Evolutionary conservation across 2,329 filamentous ascomycete genomes (phyloP).

Genomic region (Metarhizium rileyi): DNA sequence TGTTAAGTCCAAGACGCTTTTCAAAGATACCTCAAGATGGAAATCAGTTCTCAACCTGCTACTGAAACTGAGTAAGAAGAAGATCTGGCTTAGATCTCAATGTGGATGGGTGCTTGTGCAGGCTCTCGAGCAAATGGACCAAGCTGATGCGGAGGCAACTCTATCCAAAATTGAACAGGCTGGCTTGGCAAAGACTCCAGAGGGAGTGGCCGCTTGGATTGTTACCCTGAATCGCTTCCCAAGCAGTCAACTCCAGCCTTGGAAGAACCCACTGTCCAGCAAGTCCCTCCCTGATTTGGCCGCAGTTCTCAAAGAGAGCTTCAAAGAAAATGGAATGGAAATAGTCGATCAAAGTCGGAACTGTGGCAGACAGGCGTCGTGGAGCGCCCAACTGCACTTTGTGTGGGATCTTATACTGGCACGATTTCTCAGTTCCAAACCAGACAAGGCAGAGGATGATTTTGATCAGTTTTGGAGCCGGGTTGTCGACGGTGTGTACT

Average conservation of each 20-base stretch:
- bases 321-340: conserved; percentile 41
- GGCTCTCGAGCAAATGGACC: conserved; percentile 52
- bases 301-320: conserved; percentile 69
- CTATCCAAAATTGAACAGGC: conserved; percentile 52
- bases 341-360: conserved; percentile 27
- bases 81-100: conserved; percentile 82
- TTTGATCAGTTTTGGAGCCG: conserved; percentile 79
- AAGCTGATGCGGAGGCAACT: conserved; percentile 49
- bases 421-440: conserved; percentile 33
- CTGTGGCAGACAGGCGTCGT: conserved; percentile 57
- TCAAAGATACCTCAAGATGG: conserved; percentile 52
- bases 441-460: conserved; percentile 27
- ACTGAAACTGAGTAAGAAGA: conserved; percentile 65
- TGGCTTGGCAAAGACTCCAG: conserved; percentile 68
- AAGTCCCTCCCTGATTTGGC: conserved; percentile 61
- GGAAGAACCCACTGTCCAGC: conserved; percentile 66
- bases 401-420: conserved; percentile 75
- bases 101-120: conserved; percentile 76
- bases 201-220: conserved; percentile 86
- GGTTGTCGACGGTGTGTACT: conserved; percentile 67
- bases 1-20: conserved; percentile 66
- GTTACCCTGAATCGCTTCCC: conserved; percentile 56
- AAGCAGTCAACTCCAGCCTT: conserved; percentile 55
- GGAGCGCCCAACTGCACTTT: conserved; percentile 75
- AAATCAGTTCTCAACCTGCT: conserved; percentile 61